phyloP scores from a whole-genome alignment of 1,139 yeast genomes.

The Suhomyces yuchorum region DNA sequence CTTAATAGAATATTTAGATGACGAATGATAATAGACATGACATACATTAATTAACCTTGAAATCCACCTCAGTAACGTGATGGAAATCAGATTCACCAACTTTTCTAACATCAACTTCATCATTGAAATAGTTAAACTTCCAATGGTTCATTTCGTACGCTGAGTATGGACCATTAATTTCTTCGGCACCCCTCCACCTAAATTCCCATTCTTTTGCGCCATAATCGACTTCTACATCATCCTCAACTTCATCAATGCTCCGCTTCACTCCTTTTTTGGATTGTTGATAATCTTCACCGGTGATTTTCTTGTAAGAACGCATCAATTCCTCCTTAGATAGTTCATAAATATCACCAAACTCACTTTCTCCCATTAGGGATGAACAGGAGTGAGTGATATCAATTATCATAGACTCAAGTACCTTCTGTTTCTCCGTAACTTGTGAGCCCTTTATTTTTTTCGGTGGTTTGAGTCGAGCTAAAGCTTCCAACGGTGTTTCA shows the following conservation, averaged over 20 bases:
- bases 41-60: slow-evolving; percentile 15
- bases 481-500: slow-evolving; percentile 66
- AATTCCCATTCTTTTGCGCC: slow-evolving; percentile 58
- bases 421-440: slow-evolving; percentile 7
- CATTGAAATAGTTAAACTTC: slow-evolving; percentile 59
- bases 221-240: slow-evolving; percentile 22
- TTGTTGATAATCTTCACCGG: slow-evolving; percentile 43
- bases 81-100: slow-evolving; percentile 33
- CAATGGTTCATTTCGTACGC: slow-evolving; percentile 59
- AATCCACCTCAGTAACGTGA: slow-evolving; percentile 27
- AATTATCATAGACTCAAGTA: slow-evolving; percentile 32
- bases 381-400: slow-evolving; percentile 56
- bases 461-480: slow-evolving; percentile 45
- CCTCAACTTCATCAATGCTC: slow-evolving; percentile 7
- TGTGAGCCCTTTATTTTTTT: slow-evolving; percentile 26
- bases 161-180: slow-evolving; percentile 62
- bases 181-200: slow-evolving; percentile 54
- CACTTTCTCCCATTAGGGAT: slow-evolving; percentile 41
- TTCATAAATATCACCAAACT: slow-evolving; percentile 52
- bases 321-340: slow-evolving; percentile 59
- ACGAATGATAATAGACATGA: slow-evolving; percentile 4
- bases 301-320: slow-evolving; percentile 50
- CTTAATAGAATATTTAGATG: slow-evolving; percentile 44
- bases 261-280: slow-evolving; percentile 13
- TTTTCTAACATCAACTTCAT: slow-evolving; percentile 46